phyloP scores from a whole-genome alignment of 768 basidiomycete genomes.

The Pisolithus orientalis region DNA sequence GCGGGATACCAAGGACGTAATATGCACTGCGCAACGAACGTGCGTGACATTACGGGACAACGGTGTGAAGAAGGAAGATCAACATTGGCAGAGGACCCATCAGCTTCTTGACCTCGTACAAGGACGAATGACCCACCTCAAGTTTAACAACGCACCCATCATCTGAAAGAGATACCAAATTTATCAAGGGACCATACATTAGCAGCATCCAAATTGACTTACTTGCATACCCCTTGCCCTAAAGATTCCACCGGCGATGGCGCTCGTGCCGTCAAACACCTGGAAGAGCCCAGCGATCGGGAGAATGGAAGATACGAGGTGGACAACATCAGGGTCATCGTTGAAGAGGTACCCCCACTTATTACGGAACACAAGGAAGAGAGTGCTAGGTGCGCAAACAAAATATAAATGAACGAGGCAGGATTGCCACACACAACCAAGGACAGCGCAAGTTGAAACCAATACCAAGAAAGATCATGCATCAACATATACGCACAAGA shows the following conservation, averaged over 20 bases:
- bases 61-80: neutral
- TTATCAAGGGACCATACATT: neutral
- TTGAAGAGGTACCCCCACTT: conserved; percentile 76
- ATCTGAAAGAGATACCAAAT: neutral
- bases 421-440: too few relatives aligned
- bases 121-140: neutral
- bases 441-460: too few relatives aligned
- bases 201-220: conserved; percentile 4
- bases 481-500: neutral
- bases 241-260: conserved; percentile 70
- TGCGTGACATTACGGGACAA: conserved; percentile 34
- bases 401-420: too few relatives aligned
- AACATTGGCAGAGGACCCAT: neutral
- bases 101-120: neutral
- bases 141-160: neutral
- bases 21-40: conserved; percentile 70
- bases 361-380: conserved; percentile 57
- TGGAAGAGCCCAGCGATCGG: conserved; percentile 78
- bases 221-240: conserved; percentile 79
- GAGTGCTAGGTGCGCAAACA: conserved; percentile 27
- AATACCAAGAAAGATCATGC: neutral
- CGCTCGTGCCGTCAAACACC: conserved; percentile 74
- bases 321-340: conserved; percentile 48
- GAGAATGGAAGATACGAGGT: conserved; percentile 53
- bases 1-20: conserved; percentile 78